Evolutionary conservation across 2,329 filamentous ascomycete species (phyloP), one percentile per base, ranked within the genome.

Genomic region (Apiospora saccharicola): DNA sequence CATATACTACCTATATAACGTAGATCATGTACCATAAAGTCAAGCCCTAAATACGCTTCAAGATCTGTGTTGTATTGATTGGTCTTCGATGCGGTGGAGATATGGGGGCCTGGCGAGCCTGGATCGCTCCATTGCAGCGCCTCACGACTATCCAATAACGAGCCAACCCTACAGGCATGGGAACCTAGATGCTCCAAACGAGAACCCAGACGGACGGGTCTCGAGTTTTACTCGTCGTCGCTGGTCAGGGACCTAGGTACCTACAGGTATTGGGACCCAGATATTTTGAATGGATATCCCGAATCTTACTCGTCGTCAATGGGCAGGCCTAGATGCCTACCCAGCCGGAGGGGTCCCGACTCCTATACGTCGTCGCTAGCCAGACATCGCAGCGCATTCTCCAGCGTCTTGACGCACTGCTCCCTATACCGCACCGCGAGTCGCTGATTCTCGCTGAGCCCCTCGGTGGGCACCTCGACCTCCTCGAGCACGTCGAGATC

Each of bases 351-450:
- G 57, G 19, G 34, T n/a, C 22, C 5, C 26, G 30, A 19, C 8
- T 13, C 3, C 3, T 24, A 22, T 14, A n/a, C 24, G 4, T 47
- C 67, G 73, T 46, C 49, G 24, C 57, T 71, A 3, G 67, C 46
- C 41, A 74, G 70, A 19, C 61, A 53, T 41, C 67, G 61, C n/a
- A 88, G 78, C 7, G 85, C 85, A 61, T 81, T 83, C 73, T 83
- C 80, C 70, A 90, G 74, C 1, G 90, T 87, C 30, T 79, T 82
- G 70, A 83, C 81, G 75, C 86, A 89, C 74, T 87, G 83, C 41
- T 77, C 76, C 34, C 88, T 80, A 75, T 90, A 90, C n/a, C 82
- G 79, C 24, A 85, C 67, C 19, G 86, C 88, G 57, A 90, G 77
- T 64, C 78, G 75, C 79, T 89, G 87, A 70, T 87, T 87, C 13